Evolutionary conservation across 2,329 filamentous ascomycete species (phyloP), one percentile per base, ranked within the genome.

Genomic region (Periconia sp.): DNA sequence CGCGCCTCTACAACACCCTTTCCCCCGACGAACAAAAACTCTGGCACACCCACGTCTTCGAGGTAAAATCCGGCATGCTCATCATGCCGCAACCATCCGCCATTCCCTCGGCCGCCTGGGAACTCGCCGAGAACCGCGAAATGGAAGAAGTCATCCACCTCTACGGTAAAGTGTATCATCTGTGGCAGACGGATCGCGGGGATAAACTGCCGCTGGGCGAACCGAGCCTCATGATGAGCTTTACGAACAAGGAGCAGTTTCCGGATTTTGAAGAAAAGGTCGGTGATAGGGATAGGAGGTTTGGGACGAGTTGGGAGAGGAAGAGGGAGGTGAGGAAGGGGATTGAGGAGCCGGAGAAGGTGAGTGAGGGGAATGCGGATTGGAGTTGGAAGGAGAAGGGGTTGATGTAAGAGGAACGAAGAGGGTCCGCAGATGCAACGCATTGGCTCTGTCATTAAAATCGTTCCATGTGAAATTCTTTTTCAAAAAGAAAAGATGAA

Each of bases 151-250:
- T 94, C 0, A 76, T 91, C 3, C 79, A 82, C 0, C 70, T 94
- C 2, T 95, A 95, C 66, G 91, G 91, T 10, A 96, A 96, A 70
- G 85, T 88, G 1, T 94, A 88, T 71, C 91, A 96, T 70, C 79
- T 94, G 41, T 96, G 92, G 91, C 90, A 95, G 80, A 84, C 88
- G 15, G 91, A 95, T 74, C 78, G 83, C 6, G 90, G 90, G 0
- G 85, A 93, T 65, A 72, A 76, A 48, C 63, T 88, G 50, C 86
- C 86, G 1, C 65, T 88, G 58, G 85, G 86, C 0, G 68, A 74
- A 56, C 85, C 86, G 51, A 74, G 86, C 72, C 72, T 89, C 60
- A 88, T 89, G 83, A 84, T 80, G 57, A 87, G 85, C 63, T 86
- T 79, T 56, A 84, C 81, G 20, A 69, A 68, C 10, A 71, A 74